phyloP scores from a whole-genome alignment of 306 rosid species.

The Medicago lupulina region DNA sequence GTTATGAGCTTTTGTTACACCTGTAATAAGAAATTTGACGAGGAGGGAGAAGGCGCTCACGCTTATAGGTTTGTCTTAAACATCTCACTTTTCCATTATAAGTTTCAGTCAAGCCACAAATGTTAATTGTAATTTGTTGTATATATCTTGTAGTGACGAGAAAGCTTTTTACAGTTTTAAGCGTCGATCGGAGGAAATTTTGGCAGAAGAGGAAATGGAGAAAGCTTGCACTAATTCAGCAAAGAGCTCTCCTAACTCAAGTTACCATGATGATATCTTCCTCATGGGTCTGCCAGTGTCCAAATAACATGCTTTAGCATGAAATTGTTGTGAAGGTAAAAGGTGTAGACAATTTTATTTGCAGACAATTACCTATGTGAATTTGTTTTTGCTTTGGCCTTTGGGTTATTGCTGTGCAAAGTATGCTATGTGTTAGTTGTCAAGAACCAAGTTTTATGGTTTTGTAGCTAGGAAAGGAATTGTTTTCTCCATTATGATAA shows the following conservation, averaged over 20 bases:
- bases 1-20: conserved; percentile 54
- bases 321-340: conserved; percentile 29
- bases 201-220: conserved; percentile 56
- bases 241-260: conserved; percentile 65
- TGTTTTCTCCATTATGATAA: conserved; percentile 29
- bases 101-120: conserved; percentile 16
- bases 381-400: conserved; percentile 59
- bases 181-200: conserved; percentile 57
- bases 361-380: conserved; percentile 50
- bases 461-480: conserved; percentile 39
- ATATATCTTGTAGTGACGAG: conserved; percentile 54
- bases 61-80: conserved; percentile 59
- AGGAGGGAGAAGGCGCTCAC: conserved; percentile 58
- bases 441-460: conserved; percentile 45
- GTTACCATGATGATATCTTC: conserved; percentile 66
- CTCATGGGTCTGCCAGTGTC: conserved; percentile 57
- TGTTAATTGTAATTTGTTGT: conserved; percentile 31
- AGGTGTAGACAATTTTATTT: conserved; percentile 44
- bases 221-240: conserved; percentile 43
- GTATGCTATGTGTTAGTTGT: conserved; percentile 42
- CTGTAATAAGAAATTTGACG: conserved; percentile 62
- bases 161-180: conserved; percentile 75
- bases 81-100: not conserved
- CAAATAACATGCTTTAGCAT: conserved; percentile 40
- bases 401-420: conserved; percentile 52